Evolutionary conservation across 2,329 filamentous ascomycete species (phyloP).

Genomic region (Beauveria australis): DNA sequence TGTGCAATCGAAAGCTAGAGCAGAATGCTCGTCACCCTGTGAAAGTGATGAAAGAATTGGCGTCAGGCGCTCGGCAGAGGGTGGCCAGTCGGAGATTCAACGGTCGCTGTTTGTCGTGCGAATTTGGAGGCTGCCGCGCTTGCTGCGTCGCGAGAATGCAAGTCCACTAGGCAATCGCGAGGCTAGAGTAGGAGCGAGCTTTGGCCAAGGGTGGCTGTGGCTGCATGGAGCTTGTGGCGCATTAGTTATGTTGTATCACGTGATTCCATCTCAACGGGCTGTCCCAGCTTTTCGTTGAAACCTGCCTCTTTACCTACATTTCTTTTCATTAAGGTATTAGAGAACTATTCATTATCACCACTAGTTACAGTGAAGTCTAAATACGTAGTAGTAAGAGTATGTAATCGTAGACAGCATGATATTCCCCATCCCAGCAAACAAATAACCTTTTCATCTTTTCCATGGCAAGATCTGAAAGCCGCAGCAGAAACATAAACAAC

Average conservation of each 20-base stretch:
- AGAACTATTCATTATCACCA: background rate
- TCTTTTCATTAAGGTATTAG: background rate
- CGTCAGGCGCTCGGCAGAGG: background rate
- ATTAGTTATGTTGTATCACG: background rate
- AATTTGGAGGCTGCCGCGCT: slow-evolving; percentile 1
- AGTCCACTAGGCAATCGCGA: slow-evolving; percentile 4
- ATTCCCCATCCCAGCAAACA: slow-evolving; percentile 5
- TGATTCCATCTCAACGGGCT: background rate
- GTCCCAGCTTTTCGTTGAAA: background rate
- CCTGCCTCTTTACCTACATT: too few species aligned
- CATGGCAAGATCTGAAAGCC: background rate
- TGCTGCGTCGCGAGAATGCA: slow-evolving; percentile 6
- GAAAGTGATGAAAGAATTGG: background rate
- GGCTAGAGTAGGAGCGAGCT: background rate
- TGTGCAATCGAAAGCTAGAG: slow-evolving; percentile 12
- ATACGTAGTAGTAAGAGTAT: slow-evolving; percentile 5
- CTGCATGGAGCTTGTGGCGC: background rate
- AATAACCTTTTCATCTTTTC: background rate
- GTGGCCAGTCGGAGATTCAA: background rate
- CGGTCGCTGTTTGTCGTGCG: slow-evolving; percentile 1
- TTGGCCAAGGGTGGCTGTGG: background rate
- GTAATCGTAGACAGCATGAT: slow-evolving; percentile 10
- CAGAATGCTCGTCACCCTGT: background rate
- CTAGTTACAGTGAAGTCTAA: background rate
- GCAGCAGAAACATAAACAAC: background rate